Percentiles rank a stretch among this genome's conserved stretches.
Conservation (phyloP, 2,329 filamentous ascomycete species). For the Neocucurbitaria cava region DNA sequence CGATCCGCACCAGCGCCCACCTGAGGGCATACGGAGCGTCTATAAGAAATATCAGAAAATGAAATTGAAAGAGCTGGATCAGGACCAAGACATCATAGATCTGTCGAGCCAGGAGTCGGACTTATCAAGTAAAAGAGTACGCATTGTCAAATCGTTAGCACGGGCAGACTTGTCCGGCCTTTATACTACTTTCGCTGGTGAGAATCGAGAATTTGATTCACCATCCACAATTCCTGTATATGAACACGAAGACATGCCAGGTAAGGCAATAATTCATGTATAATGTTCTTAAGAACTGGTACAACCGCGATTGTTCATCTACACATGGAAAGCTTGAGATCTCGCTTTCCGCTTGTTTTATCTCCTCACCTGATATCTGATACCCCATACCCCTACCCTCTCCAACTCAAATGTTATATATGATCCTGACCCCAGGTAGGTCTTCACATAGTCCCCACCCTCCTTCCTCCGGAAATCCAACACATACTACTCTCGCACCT, state of each 20-base stretch:
- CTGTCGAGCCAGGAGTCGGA: slow-evolving; percentile 32
- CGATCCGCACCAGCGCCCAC: slow-evolving; percentile 80
- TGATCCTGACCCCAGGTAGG: slow-evolving; percentile 61
- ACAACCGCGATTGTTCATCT: not conserved
- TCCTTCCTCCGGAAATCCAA: slow-evolving; percentile 76
- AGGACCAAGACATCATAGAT: slow-evolving; percentile 56
- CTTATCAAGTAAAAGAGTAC: slow-evolving; percentile 29
- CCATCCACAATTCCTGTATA: slow-evolving; percentile 55
- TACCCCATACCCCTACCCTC: not conserved
- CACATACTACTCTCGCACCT: slow-evolving; percentile 72
- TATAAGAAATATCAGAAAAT: slow-evolving; percentile 79
- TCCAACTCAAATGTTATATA: not conserved
- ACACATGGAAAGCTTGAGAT: slow-evolving; percentile 12
- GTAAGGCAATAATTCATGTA: slow-evolving; percentile 54
- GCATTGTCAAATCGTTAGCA: slow-evolving; percentile 29
- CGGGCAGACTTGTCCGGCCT: slow-evolving; percentile 24
- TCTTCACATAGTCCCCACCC: slow-evolving; percentile 75
- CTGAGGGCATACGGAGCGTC: slow-evolving; percentile 69
- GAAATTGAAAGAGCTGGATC: slow-evolving; percentile 58
- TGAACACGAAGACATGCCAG: slow-evolving; percentile 71
- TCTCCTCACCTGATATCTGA: not conserved
- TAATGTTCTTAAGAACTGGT: too few relatives aligned
- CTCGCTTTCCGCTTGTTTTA: not conserved
- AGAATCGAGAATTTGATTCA: slow-evolving; percentile 5
- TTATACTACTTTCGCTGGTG: slow-evolving; percentile 34